A percentile compares a stretch with the other conserved stretches of the same genome.
These are phyloP conservation scores for Penicillium vulpinum DNA, from an alignment of 2,329 filamentous ascomycete genomes.

Conservation along the genomic window DNA sequence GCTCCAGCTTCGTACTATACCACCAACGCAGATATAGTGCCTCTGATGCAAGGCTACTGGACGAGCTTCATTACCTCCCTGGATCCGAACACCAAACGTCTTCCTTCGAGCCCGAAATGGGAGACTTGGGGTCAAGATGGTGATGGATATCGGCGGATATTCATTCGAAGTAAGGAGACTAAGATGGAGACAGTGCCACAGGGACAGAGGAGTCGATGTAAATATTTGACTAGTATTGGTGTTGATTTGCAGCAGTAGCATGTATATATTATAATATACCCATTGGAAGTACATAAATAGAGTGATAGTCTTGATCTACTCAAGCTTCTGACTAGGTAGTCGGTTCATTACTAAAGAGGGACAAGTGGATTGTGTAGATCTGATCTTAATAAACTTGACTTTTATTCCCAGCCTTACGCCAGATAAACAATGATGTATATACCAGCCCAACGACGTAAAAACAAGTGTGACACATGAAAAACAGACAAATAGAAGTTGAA, in stretches of 20 bases:
- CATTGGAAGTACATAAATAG: neutral
- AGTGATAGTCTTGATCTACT: neutral
- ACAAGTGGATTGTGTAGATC: neutral
- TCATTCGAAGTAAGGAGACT: conserved; percentile 47
- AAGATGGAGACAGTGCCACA: conserved; percentile 50
- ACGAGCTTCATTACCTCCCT: conserved; percentile 67
- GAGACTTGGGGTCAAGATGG: conserved; percentile 40
- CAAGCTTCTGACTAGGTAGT: neutral
- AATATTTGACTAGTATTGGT: conserved; percentile 54
- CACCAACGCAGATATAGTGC: conserved; percentile 59
- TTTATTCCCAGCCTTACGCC: conserved; percentile 27
- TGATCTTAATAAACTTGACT: conserved; percentile 16
- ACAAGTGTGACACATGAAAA: conserved; percentile 12
- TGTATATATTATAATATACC: neutral
- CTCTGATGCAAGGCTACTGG: conserved; percentile 70
- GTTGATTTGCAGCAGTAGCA: conserved; percentile 48
- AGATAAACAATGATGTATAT: conserved; percentile 18
- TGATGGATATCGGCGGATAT: conserved; percentile 39
- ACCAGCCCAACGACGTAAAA: conserved; percentile 16
- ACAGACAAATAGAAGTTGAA: conserved; percentile 7
- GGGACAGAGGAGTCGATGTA: conserved; percentile 47
- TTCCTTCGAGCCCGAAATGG: conserved; percentile 54
- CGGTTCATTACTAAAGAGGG: neutral
- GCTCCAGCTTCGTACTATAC: conserved; percentile 58
- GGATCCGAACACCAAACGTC: conserved; percentile 63